phyloP scores from a whole-genome alignment of 2,329 filamentous ascomycete genomes.

The Aspergillus pseudoterreus region DNA sequence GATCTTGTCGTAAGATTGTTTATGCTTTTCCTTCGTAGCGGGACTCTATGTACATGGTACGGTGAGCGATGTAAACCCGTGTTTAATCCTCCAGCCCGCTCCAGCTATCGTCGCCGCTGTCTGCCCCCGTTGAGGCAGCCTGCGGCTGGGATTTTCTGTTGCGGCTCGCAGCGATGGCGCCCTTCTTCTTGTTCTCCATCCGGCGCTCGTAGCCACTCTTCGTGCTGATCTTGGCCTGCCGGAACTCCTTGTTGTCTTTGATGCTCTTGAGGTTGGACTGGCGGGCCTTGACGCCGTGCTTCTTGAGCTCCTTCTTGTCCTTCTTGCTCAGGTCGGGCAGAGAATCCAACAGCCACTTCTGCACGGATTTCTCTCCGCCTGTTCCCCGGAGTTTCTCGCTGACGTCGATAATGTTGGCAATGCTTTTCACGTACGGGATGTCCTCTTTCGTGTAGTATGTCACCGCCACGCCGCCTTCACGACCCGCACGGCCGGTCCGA shows the following conservation, averaged over 20 bases:
- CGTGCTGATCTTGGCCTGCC: constrained; percentile 67
- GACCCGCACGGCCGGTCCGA: constrained; percentile 81
- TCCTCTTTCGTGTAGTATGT: constrained; percentile 97
- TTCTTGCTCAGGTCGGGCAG: constrained; percentile 80
- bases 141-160: constrained; percentile 26
- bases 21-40: constrained; percentile 20
- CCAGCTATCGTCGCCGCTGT: constrained; percentile 34
- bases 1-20: too few relatives aligned
- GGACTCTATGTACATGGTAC: not conserved
- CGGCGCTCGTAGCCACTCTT: constrained; percentile 49
- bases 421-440: constrained; percentile 80
- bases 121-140: constrained; percentile 13
- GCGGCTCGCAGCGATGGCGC: constrained; percentile 41
- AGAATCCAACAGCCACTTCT: constrained; percentile 84
- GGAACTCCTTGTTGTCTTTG: constrained; percentile 39
- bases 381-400: constrained; percentile 66
- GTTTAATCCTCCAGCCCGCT: constrained; percentile 37
- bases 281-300: constrained; percentile 73
- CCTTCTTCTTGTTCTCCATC: constrained; percentile 45
- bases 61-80: not conserved
- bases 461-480: constrained; percentile 82
- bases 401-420: constrained; percentile 86
- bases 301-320: constrained; percentile 77
- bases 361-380: constrained; percentile 57
- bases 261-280: constrained; percentile 42